phyloP scores from a whole-genome alignment of 768 basidiomycete genomes.

The Chiua virens region DNA sequence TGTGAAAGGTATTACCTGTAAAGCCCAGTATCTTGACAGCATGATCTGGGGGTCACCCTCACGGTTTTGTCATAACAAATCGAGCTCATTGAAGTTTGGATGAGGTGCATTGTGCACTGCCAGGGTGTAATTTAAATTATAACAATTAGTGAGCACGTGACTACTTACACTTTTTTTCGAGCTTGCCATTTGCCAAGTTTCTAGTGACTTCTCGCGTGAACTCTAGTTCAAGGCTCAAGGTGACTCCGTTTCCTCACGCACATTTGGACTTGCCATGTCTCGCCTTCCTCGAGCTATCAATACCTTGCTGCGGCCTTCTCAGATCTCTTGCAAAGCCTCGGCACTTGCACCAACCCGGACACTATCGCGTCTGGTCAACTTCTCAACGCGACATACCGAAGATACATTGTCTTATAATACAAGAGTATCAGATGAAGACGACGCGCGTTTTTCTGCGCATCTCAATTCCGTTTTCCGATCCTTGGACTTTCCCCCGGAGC shows the following conservation, averaged over 20 bases:
- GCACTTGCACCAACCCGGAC: conserved; percentile 17
- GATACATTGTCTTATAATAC: background rate
- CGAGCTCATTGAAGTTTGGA: too few species aligned
- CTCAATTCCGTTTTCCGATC: conserved; percentile 63
- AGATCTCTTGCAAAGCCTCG: conserved; percentile 8
- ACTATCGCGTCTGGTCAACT: background rate
- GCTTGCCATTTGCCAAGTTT: background rate
- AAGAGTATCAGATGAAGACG: conserved; percentile 11
- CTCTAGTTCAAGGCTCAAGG: conserved; percentile 1
- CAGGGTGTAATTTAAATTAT: too few species aligned
- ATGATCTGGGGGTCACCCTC: background rate
- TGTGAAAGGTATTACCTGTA: background rate
- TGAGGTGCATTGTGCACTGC: too few species aligned
- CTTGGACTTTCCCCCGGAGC: conserved; percentile 66
- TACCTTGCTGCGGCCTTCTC: conserved; percentile 10
- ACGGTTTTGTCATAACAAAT: too few species aligned
- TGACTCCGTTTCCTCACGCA: background rate
- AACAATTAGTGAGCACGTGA: conserved; percentile 18
- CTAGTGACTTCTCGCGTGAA: conserved; percentile 10
- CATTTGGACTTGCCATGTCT: conserved; percentile 15
- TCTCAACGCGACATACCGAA: conserved; percentile 14
- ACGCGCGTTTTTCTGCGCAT: conserved; percentile 47
- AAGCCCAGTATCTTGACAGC: background rate
- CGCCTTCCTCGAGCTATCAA: conserved; percentile 17
- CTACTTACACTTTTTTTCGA: conserved; percentile 7